phyloP scores from a whole-genome alignment of 2,329 filamentous ascomycete genomes.

The Fusarium tanahbumbuense region DNA sequence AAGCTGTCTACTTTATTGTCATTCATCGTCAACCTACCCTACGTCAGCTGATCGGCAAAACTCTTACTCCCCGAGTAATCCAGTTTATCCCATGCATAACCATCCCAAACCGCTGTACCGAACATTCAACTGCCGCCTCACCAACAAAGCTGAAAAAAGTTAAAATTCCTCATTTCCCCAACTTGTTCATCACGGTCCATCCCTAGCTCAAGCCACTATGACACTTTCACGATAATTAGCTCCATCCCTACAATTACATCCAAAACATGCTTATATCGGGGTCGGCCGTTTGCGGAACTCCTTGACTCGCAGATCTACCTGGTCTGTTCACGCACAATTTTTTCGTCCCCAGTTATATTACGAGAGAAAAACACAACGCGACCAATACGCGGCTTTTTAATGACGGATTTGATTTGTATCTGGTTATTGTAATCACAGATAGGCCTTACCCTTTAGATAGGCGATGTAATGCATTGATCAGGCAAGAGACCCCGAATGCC shows the following conservation, averaged over 20 bases:
- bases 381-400: conserved; percentile 31
- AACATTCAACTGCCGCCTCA: conserved; percentile 6
- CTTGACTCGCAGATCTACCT: conserved; percentile 26
- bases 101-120: background rate
- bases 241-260: no score
- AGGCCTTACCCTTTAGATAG: conserved; percentile 31
- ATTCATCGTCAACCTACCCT: conserved; percentile 2
- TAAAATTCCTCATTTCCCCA: background rate
- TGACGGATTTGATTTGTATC: conserved; percentile 34
- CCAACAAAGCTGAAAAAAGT: background rate
- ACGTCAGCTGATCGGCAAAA: conserved; percentile 5
- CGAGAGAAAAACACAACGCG: conserved; percentile 12
- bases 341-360: conserved; percentile 24
- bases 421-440: conserved; percentile 20
- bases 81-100: background rate
- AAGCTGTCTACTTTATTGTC: background rate
- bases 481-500: conserved; percentile 20
- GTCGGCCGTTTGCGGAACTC: conserved; percentile 27
- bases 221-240: no score
- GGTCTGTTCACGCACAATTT: conserved; percentile 11
- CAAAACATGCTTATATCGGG: conserved; percentile 2
- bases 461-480: conserved; percentile 29
- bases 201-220: background rate
- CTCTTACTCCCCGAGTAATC: background rate
- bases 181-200: background rate